Conservation (phyloP, 108 stramenopile species). For the Nitzschia sp. region DNA sequence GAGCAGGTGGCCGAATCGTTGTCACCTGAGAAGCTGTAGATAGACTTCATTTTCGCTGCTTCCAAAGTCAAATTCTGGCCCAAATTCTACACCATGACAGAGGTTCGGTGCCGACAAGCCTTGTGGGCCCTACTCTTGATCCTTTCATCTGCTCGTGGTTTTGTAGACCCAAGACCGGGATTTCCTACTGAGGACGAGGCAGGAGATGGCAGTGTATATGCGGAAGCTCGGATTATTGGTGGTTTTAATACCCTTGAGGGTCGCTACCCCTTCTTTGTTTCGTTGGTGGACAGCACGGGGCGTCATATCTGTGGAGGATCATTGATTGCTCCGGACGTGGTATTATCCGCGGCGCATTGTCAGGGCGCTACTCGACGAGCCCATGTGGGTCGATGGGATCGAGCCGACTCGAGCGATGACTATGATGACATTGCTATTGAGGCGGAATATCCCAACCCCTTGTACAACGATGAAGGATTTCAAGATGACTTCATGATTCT, state of each 20-base stretch:
- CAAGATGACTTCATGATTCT: slow-evolving; percentile 60
- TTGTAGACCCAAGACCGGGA: slow-evolving; percentile 4
- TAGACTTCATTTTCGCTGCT: no score
- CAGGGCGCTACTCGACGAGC: slow-evolving; percentile 15
- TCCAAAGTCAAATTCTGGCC: no score
- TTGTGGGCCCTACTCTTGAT: no score
- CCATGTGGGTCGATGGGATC: slow-evolving; percentile 45
- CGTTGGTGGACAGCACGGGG: slow-evolving; percentile 38
- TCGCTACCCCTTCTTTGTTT: slow-evolving; percentile 60
- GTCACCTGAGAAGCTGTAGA: no score
- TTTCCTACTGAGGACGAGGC: neutral
- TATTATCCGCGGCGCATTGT: slow-evolving; percentile 77
- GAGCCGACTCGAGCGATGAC: slow-evolving; percentile 16
- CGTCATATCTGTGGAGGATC: slow-evolving; percentile 60
- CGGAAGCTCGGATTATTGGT: slow-evolving; percentile 48
- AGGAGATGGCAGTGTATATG: neutral
- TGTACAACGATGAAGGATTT: slow-evolving; percentile 29
- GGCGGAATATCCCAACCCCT: slow-evolving; percentile 50
- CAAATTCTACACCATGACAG: no score
- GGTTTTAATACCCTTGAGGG: slow-evolving; percentile 33
- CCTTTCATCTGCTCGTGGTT: no score
- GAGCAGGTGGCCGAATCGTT: no score
- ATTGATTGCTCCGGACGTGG: slow-evolving; percentile 67
- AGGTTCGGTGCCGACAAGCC: no score
- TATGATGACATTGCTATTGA: slow-evolving; percentile 36